Percentiles rank a stretch among this genome's conserved stretches.
phyloP scores from a whole-genome alignment of 805 yeast species.

The Starmerella powellii region DNA sequence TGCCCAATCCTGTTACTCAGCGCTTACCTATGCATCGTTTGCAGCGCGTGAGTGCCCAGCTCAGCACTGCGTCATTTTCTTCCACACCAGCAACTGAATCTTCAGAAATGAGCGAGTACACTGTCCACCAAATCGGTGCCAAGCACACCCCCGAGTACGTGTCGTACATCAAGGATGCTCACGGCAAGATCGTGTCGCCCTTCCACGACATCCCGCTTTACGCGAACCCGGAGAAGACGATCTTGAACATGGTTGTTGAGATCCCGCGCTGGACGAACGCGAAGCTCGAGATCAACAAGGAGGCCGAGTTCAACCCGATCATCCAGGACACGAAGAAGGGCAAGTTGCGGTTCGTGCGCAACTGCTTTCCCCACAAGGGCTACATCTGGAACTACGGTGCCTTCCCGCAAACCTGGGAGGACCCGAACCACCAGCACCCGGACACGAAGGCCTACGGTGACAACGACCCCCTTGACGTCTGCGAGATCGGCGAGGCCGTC shows the following conservation, averaged over 20 bases:
- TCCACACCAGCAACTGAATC: not conserved
- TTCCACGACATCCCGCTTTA: constrained; percentile 90
- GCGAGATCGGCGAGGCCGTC: constrained; percentile 67
- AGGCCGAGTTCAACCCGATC: constrained; percentile 75
- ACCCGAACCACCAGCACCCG: constrained; percentile 48
- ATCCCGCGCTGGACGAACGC: constrained; percentile 99
- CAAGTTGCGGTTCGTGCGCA: constrained; percentile 86
- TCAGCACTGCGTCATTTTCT: constrained; percentile 7
- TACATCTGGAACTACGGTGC: constrained; percentile 98
- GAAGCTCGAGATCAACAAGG: constrained; percentile 87
- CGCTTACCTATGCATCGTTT: constrained; percentile 16
- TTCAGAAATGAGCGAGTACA: constrained; percentile 36
- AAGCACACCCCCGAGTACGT: constrained; percentile 90
- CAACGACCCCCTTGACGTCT: constrained; percentile 88
- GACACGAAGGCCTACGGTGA: constrained; percentile 58
- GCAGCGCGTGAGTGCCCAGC: constrained; percentile 11
- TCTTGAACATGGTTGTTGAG: constrained; percentile 85
- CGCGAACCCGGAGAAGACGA: constrained; percentile 84
- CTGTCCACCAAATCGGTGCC: constrained; percentile 89
- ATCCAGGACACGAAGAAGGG: constrained; percentile 97
- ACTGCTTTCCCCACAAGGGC: constrained; percentile 98
- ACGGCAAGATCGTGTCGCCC: constrained; percentile 83
- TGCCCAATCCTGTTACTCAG: not conserved
- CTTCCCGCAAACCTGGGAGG: constrained; percentile 98
- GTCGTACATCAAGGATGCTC: constrained; percentile 75